Conservation (phyloP, 1,284 basidiomycete genomes). For the Cutaneotrichosporon cutaneum region DNA sequence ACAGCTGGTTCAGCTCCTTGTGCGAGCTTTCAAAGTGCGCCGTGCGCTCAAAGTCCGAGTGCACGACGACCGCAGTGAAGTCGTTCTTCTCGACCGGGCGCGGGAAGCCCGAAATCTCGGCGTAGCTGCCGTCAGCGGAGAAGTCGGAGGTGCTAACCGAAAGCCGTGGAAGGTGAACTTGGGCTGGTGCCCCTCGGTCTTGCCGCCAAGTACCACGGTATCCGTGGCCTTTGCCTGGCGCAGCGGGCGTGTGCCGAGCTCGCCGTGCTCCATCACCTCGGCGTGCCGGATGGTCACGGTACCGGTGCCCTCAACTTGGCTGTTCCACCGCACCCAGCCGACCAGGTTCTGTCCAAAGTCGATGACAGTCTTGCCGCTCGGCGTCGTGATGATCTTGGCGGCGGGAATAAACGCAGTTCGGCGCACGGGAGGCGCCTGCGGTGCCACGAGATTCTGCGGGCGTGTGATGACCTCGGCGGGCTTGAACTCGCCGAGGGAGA, state of each 20-base stretch:
- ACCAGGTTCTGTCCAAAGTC: slow-evolving; percentile 48
- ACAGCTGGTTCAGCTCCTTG: slow-evolving; percentile 31
- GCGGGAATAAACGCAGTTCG: slow-evolving; percentile 26
- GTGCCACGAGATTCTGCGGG: slow-evolving; percentile 24
- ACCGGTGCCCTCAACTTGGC: slow-evolving; percentile 11
- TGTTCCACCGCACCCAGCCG: slow-evolving; percentile 33
- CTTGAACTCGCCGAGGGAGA: slow-evolving; percentile 19
- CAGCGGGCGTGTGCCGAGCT: slow-evolving; percentile 38
- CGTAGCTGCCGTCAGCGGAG: slow-evolving; percentile 13
- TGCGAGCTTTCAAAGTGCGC: slow-evolving; percentile 39
- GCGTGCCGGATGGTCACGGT: slow-evolving; percentile 29
- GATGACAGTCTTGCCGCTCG: slow-evolving; percentile 35
- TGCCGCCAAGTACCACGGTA: slow-evolving; percentile 27
- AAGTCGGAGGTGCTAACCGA: slow-evolving; percentile 21
- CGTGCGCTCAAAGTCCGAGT: slow-evolving; percentile 31
- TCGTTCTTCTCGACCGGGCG: slow-evolving; percentile 14
- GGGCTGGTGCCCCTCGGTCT: slow-evolving; percentile 33
- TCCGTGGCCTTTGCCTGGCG: slow-evolving; percentile 28
- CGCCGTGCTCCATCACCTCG: slow-evolving; percentile 41
- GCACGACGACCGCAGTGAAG: slow-evolving; percentile 32
- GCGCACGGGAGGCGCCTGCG: slow-evolving; percentile 39
- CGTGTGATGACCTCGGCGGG: slow-evolving; percentile 23
- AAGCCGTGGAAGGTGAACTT: slow-evolving; percentile 47
- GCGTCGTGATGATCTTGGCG: slow-evolving; percentile 32
- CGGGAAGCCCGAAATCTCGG: slow-evolving; percentile 18